These are phyloP conservation scores for Sarocladium kiliense DNA, from an alignment of 2,329 filamentous ascomycete species.

Conservation along the genomic window DNA sequence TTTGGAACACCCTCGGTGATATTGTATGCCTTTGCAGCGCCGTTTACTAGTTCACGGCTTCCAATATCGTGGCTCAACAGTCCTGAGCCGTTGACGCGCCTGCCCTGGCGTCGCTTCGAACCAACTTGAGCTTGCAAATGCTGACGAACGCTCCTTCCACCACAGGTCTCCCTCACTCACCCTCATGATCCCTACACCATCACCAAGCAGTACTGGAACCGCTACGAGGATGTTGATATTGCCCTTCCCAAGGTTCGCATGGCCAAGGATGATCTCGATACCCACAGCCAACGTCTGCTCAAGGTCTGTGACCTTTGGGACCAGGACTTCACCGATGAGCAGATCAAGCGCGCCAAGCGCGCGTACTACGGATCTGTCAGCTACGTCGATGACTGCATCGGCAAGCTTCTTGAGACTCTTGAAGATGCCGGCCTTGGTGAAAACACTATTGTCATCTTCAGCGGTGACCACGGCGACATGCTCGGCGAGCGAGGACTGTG, in stretches of 20 bases:
- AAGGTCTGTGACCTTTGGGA: conserved; percentile 85
- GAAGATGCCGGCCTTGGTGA: conserved; percentile 75
- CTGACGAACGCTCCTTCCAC: background rate
- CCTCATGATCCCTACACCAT: conserved; percentile 95
- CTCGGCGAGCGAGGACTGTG: conserved; percentile 85
- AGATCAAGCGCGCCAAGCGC: conserved; percentile 77
- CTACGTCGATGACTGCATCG: conserved; percentile 91
- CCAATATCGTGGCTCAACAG: too few species aligned
- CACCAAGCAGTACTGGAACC: conserved; percentile 87
- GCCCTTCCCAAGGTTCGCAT: conserved; percentile 74
- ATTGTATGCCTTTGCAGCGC: too few species aligned
- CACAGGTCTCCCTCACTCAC: conserved; percentile 77
- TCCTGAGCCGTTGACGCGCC: too few species aligned
- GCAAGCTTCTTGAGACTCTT: conserved; percentile 71
- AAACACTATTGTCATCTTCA: conserved; percentile 88
- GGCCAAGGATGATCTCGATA: conserved; percentile 74
- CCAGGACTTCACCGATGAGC: conserved; percentile 76
- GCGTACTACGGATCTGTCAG: conserved; percentile 92
- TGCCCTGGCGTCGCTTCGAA: too few species aligned
- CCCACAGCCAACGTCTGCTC: conserved; percentile 80
- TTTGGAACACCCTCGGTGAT: background rate
- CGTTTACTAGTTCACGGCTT: too few species aligned
- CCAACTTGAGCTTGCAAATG: background rate
- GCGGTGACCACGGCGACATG: conserved; percentile 94
- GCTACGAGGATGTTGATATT: conserved; percentile 86